These are phyloP conservation scores for Penicillium decumbens DNA, from an alignment of 2,329 filamentous ascomycete species.

Conservation along the genomic window DNA sequence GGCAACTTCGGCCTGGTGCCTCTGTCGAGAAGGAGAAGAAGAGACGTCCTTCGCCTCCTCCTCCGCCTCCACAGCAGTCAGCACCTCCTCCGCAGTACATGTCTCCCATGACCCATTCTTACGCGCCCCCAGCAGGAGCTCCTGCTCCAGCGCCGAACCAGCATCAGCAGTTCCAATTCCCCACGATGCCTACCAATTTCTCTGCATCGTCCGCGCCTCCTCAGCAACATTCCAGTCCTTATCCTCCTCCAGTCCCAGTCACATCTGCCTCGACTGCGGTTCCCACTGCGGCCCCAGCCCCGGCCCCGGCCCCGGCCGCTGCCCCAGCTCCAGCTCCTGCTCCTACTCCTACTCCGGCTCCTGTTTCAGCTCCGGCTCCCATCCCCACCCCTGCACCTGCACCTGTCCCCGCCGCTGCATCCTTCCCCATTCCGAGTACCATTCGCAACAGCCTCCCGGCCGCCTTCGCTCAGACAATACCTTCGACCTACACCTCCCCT, in stretches of 20 bases:
- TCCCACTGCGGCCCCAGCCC: constrained; percentile 12
- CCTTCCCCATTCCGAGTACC: constrained; percentile 35
- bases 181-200: constrained; percentile 35
- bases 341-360: constrained; percentile 13
- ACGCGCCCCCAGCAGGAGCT: constrained; percentile 27
- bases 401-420: constrained; percentile 21
- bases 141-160: constrained; percentile 32
- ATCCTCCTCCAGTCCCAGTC: constrained; percentile 12
- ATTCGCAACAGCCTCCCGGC: constrained; percentile 39
- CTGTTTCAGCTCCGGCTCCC: constrained; percentile 16
- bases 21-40: constrained; percentile 57
- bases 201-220: constrained; percentile 26
- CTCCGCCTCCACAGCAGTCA: constrained; percentile 31
- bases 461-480: constrained; percentile 35
- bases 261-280: constrained; percentile 13
- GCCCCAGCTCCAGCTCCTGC: constrained; percentile 15
- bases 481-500: constrained; percentile 40
- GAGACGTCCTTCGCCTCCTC: constrained; percentile 45
- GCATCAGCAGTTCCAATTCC: constrained; percentile 35
- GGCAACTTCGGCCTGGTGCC: constrained; percentile 56
- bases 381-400: constrained; percentile 10
- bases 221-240: constrained; percentile 24
- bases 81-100: constrained; percentile 34
- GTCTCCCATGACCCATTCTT: constrained; percentile 32
- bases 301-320: constrained; percentile 10